phyloP scores from a whole-genome alignment of 805 yeast species.

The Pichia gijzeniarum region DNA sequence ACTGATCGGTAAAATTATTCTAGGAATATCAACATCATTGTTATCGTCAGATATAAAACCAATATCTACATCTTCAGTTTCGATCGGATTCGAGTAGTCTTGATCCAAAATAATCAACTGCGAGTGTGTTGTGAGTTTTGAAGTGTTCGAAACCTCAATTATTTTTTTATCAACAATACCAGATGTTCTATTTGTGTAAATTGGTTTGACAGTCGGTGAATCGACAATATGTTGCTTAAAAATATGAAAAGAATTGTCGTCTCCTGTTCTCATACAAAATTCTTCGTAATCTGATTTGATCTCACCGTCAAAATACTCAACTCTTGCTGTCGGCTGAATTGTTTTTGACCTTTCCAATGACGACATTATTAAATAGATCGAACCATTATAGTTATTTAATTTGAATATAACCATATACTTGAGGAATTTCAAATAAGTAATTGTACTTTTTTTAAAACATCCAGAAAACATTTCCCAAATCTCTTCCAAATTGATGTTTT shows the following conservation, averaged over 20 bases:
- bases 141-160: conserved; percentile 17
- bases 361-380: conserved; percentile 25
- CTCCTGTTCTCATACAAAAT: conserved; percentile 19
- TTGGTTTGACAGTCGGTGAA: conserved; percentile 18
- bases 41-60: conserved; percentile 9
- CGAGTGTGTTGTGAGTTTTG: conserved; percentile 1
- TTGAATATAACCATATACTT: conserved; percentile 20
- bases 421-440: conserved; percentile 17
- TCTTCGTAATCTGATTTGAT: conserved; percentile 20
- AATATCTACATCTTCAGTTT: conserved; percentile 14
- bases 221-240: conserved; percentile 20
- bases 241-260: conserved; percentile 19
- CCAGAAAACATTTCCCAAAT: conserved; percentile 13
- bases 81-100: conserved; percentile 15
- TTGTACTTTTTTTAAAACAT: conserved; percentile 20
- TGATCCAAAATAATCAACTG: conserved; percentile 8
- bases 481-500: conserved; percentile 7
- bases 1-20: conserved; percentile 10
- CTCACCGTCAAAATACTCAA: conserved; percentile 15
- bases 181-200: conserved; percentile 17
- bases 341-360: conserved; percentile 6
- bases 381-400: conserved; percentile 23
- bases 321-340: background rate
- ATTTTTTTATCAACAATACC: conserved; percentile 17
- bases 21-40: conserved; percentile 6